Conservation (phyloP, 2,329 filamentous ascomycete species). For the Dactylonectria estremocensis region DNA sequence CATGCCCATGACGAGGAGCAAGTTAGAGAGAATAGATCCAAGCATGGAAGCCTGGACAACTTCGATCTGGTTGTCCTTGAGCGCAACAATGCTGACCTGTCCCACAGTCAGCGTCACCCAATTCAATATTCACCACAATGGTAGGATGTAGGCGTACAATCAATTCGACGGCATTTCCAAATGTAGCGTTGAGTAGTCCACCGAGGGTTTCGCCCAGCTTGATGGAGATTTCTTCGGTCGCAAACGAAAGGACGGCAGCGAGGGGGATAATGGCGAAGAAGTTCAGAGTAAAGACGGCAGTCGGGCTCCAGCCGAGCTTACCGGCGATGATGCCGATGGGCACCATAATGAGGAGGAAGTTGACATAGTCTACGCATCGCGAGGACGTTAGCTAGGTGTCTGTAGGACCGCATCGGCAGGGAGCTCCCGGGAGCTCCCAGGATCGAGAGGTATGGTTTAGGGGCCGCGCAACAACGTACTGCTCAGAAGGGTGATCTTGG, state of each 20-base stretch:
- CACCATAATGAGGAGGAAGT: constrained; percentile 81
- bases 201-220: constrained; percentile 82
- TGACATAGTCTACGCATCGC: constrained; percentile 68
- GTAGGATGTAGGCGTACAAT: constrained; percentile 68
- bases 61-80: constrained; percentile 88
- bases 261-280: constrained; percentile 86
- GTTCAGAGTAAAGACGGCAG: constrained; percentile 81
- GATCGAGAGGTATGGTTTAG: neutral
- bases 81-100: constrained; percentile 92
- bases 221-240: constrained; percentile 82
- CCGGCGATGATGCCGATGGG: constrained; percentile 81
- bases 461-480: constrained; percentile 60
- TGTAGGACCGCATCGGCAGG: neutral
- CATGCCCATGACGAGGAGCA: constrained; percentile 88
- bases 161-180: constrained; percentile 85
- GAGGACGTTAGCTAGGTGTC: constrained; percentile 24
- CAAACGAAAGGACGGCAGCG: constrained; percentile 81
- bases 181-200: constrained; percentile 82
- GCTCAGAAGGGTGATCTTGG: constrained; percentile 71
- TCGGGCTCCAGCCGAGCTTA: constrained; percentile 72
- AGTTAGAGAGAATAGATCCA: constrained; percentile 94
- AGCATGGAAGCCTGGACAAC: constrained; percentile 99
- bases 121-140: neutral
- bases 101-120: constrained; percentile 28
- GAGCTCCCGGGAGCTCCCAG: neutral